Evolutionary conservation across 345 rosid genomes (phyloP).

Genomic region (Fremontodendron californicum): DNA sequence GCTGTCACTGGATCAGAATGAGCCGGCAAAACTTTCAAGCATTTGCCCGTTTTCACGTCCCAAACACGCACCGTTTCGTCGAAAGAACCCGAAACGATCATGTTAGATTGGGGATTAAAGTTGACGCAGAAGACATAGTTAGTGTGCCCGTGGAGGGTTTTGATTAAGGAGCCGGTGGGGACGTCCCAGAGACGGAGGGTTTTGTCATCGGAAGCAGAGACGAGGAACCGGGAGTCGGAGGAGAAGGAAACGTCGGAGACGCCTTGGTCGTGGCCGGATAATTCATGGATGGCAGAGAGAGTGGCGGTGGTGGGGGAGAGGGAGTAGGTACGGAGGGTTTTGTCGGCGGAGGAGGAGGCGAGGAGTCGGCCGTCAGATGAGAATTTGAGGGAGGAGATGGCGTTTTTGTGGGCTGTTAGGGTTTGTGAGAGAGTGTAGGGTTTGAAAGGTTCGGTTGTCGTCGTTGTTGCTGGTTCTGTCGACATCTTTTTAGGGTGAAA

Average conservation of each 20-base stretch:
- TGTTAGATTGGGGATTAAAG: slow-evolving; percentile 82
- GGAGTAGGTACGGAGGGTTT: slow-evolving; percentile 62
- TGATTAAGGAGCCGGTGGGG: slow-evolving; percentile 55
- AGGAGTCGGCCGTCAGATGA: slow-evolving; percentile 86
- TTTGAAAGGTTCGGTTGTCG: slow-evolving; percentile 34
- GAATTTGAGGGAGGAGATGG: slow-evolving; percentile 81
- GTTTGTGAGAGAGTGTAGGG: slow-evolving; percentile 76
- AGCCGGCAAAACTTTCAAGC: slow-evolving; percentile 86
- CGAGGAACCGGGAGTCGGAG: slow-evolving; percentile 74
- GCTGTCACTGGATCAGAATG: slow-evolving; percentile 94
- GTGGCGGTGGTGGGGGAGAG: slow-evolving; percentile 39
- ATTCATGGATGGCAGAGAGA: slow-evolving; percentile 43
- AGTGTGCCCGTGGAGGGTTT: slow-evolving; percentile 76
- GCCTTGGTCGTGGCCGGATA: slow-evolving; percentile 72
- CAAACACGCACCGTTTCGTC: slow-evolving; percentile 93
- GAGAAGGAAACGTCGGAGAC: slow-evolving; percentile 92
- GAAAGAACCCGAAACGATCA: slow-evolving; percentile 89
- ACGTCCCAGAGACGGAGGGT: slow-evolving; percentile 93
- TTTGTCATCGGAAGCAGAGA: slow-evolving; percentile 92
- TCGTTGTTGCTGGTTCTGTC: slow-evolving; percentile 12
- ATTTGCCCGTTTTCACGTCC: slow-evolving; percentile 86
- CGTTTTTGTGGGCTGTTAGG: slow-evolving; percentile 62
- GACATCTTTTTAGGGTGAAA: slow-evolving; percentile 18
- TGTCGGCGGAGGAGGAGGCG: slow-evolving; percentile 85
- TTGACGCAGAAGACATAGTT: slow-evolving; percentile 76